Evolutionary conservation across 202 grass and related monocot genomes (phyloP), one percentile per base, ranked within the genome.

Genomic region (Schoenoplectus tabernaemontani): DNA sequence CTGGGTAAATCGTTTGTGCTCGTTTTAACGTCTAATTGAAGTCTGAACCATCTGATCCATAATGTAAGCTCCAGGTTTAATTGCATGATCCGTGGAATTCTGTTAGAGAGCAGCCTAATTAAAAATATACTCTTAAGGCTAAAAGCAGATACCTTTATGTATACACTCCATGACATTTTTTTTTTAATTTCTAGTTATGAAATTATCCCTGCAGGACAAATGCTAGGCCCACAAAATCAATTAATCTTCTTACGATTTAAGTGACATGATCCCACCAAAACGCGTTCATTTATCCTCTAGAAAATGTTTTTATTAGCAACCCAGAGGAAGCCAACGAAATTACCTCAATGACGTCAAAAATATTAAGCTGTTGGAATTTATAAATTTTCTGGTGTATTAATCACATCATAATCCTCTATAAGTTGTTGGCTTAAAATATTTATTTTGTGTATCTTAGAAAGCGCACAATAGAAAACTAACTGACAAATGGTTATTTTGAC

Each of bases 151-250:
- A n/a, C n/a, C n/a, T n/a, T n/a, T n/a, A n/a, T n/a, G n/a, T 59
- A 59, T 30, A 30, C 34, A 17, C 53, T 79, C 54, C 17, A 24
- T 39, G 19, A 53, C 37, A 82, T 82, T 28, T 4, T 4, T 37
- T 37, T 37, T 37, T 50, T 71, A 48, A 37, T 37, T 48, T 56
- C 69, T 82, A 13, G 34, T 17, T 13, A 17, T 53, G 48, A 11
- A 63, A 61, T 76, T 59, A 74, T 76, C 37, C 56, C 24, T 76
- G 53, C 68, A 83, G 76, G 68, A 26, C 57, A 53, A 56, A 34
- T 30, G 5, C 42, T 47, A 13, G 68, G 57, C 48, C 68, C 39
- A 50, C 81, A 83, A 61, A 56, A 83, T 83, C 38, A 46, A 73
- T 58, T 57, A 17, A 77, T 41, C 24, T 59, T 23, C 13, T 36